These are phyloP conservation scores for Colletotrichum sp. DNA, from an alignment of 2,329 filamentous ascomycete species.

Conservation along the genomic window DNA sequence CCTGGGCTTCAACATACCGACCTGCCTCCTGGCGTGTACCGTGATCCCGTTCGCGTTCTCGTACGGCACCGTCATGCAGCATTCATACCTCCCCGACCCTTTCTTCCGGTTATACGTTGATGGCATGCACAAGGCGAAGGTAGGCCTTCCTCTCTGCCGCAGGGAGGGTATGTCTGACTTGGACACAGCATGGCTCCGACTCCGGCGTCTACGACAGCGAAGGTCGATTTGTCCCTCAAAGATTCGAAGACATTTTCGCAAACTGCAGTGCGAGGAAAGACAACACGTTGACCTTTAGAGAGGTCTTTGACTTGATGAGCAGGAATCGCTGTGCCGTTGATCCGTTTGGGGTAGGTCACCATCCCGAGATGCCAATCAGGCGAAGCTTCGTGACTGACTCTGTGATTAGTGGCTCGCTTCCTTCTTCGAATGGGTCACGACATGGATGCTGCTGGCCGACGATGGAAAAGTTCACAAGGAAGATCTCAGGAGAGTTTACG, in stretches of 20 bases:
- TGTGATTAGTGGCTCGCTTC: constrained; percentile 19
- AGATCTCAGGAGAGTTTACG: constrained; percentile 56
- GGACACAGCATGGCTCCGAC: constrained; percentile 46
- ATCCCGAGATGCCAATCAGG: rapidly evolving
- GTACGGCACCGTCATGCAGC: constrained; percentile 41
- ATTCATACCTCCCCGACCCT: constrained; percentile 36
- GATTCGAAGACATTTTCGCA: constrained; percentile 51
- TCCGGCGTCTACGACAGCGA: constrained; percentile 49
- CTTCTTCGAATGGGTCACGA: constrained; percentile 44
- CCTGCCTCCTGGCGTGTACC: constrained; percentile 38
- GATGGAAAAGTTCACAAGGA: constrained; percentile 61
- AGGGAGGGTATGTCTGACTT: too few relatives aligned
- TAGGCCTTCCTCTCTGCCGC: not conserved
- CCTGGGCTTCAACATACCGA: constrained; percentile 38
- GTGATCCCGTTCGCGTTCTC: constrained; percentile 46
- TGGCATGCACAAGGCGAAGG: constrained; percentile 42
- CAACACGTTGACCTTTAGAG: constrained; percentile 36
- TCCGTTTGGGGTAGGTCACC: constrained; percentile 42
- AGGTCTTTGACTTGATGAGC: constrained; percentile 37
- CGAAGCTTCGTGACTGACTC: not conserved
- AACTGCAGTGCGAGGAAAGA: constrained; percentile 42
- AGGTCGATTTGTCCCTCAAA: constrained; percentile 49
- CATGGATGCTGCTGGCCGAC: constrained; percentile 56
- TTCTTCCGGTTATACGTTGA: constrained; percentile 35
- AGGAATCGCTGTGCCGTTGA: constrained; percentile 43